Base-by-base conservation (phyloP, 345 rosid species). In the Cochlearia excelsa region DNA sequence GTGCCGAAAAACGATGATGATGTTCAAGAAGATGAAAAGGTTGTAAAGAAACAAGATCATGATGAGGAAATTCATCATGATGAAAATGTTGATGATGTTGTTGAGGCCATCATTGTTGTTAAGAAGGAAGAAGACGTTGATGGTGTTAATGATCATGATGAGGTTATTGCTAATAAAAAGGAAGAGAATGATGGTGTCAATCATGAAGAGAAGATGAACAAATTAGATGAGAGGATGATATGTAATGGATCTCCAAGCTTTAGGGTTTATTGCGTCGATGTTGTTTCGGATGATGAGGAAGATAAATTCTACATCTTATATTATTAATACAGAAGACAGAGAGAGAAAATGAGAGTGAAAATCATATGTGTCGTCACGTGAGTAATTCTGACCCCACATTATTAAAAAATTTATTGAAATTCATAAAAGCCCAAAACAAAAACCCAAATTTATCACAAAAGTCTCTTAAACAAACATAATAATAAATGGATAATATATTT, bases 171-270 rank as follows among this genome's bases (percentile, higher is more conserved):
- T 47, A 54, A 28, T 5, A 57, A 27, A 34, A 61, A 54, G 11
- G 63, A 69, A 3, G 56, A 4, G 7, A 27, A 46, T 26, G 63
- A 40, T 54, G 35, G 10, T 34, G 27, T n/a, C 6, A 35, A 35
- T 35, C 4, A 40, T 58, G 55, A 56, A 37, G 66, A 50, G 51
- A 42, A 44, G n/a, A 43, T 60, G 46, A 61, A 52, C 40, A 50
- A 52, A 40, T 30, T 67, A 3, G 76, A 65, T 33, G 76, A 66
- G 41, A 46, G 55, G 34, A 57, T 61, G 59, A 53, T 59, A 27
- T 68, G 56, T 48, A 74, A 78, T 30, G 74, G 64, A 43, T 79
- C 82, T 46, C 78, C 78, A 11, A 76, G 78, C 70, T 79, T 79
- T 73, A 74, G 76, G 57, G 73, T 79, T 42, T 79, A 79, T 63